Evolutionary conservation across 1,139 yeast species (phyloP), one percentile per base, ranked within the genome.

Genomic region (Magnusiomyces paraingens): DNA sequence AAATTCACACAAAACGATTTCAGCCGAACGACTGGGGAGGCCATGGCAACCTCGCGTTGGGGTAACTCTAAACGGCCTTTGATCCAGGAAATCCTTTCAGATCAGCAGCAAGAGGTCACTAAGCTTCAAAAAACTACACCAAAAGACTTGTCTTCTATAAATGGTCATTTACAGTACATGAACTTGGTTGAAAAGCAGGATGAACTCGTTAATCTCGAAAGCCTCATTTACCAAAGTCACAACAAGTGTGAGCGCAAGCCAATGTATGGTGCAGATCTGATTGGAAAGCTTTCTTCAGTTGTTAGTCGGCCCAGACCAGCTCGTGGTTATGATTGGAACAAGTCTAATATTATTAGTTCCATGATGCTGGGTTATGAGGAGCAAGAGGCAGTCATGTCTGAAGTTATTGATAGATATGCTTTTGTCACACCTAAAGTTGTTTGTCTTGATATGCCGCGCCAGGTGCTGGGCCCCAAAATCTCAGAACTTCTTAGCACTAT

Each of bases 341-440:
- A 53, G 8, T 49, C 70, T 22, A 55, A 54, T 15, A 49, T 55
- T 10, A 62, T 70, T 54, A 62, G 63, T 5, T 65, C 68, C 8
- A 64, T 82, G 61, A 70, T 75, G 17, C 64, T 74, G 45, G 62
- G 78, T 0, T 64, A 81, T 22, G 66, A 71, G 0, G 70, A 74
- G 26, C 70, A 87, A 41, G 79, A 76, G 2, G 70, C 66, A 14
- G 54, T 55, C 1, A 70, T 80, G 80, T 60, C 69, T 14, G 83
- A 81, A 36, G 69, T 75, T 0, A 77, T 93, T 56, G 90, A 88
- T 46, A 81, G 85, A 59, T 94, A 77, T 68, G 87, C 95, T 0
- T 94, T 89, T 59, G 79, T 93, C 2, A 93, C 99, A 0, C 99
- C 99, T 0, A 74, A 83, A 2, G 96, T 81, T 1, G 94, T 91